Evolutionary conservation across 2,329 filamentous ascomycete species (phyloP).

Genomic region (Hypoxylon sp.): DNA sequence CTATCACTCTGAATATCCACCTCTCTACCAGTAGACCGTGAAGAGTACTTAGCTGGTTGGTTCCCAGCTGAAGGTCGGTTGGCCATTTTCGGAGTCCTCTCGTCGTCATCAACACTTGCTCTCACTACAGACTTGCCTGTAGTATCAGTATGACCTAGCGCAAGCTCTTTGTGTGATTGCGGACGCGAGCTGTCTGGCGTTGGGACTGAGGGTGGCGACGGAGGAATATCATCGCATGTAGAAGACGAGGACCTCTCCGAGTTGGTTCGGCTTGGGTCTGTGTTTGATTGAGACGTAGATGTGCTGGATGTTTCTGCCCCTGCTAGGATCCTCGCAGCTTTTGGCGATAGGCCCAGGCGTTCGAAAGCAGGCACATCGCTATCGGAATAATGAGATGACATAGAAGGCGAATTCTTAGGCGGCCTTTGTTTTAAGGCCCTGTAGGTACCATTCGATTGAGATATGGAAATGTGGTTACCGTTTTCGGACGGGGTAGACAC

Average conservation of each 20-base stretch:
- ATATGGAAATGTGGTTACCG: constrained; percentile 14
- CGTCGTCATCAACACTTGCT: constrained; percentile 32
- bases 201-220: constrained; percentile 57
- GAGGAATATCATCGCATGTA: constrained; percentile 58
- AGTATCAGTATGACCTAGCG: constrained; percentile 43
- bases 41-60: constrained; percentile 22
- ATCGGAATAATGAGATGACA: constrained; percentile 51
- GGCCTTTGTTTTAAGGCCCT: constrained; percentile 35
- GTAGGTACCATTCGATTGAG: constrained; percentile 28
- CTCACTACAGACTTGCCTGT: constrained; percentile 21
- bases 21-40: constrained; percentile 27
- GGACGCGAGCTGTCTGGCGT: constrained; percentile 62
- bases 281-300: constrained; percentile 48
- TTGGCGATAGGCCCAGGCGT: constrained; percentile 49
- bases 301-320: constrained; percentile 44
- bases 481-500: constrained; percentile 17
- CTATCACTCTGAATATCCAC: constrained; percentile 40
- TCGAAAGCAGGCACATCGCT: constrained; percentile 53
- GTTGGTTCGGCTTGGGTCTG: constrained; percentile 52
- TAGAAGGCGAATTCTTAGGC: constrained; percentile 48
- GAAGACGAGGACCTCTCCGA: constrained; percentile 61
- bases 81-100: constrained; percentile 23
- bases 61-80: constrained; percentile 32
- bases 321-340: constrained; percentile 46
- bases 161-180: constrained; percentile 58